Base-by-base conservation (phyloP, 2,329 filamentous ascomycete genomes). In the Ophiosphaerella korrae region DNA sequence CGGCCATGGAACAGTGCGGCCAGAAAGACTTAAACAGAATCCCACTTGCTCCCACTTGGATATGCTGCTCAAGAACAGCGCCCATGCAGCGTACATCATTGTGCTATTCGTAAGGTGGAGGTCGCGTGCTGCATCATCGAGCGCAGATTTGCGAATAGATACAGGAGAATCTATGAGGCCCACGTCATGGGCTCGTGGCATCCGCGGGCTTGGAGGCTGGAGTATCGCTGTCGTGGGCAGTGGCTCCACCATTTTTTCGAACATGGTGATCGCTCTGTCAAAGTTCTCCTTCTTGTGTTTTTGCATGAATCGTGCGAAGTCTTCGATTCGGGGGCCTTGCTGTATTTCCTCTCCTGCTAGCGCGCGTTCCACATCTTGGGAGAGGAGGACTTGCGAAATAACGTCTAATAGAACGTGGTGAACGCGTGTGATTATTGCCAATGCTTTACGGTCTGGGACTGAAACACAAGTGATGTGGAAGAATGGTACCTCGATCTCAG, bases 331-430 rank as follows among this genome's bases (percentile, higher is more conserved):
- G 7, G 51, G 51, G 2, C 51, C 46, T 7, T 7, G 36, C 32
- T 16, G 36, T 13, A 53, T 29, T 26, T 45, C 11, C 16, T 50
- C 35, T 4, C 47, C 43, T 18, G 42, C 47, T 16, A 54, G 34
- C 16, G 45, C 51, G 18, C 32, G 39, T 11, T 53, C 40, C 32
- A 53, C 29, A 41, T 53, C 50, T 11, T 37, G 26, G 34, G 11
- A 32, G 14, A 52, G n/a, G 7, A 53, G 12, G 26, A 33, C 38
- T 14, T 12, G 9, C 32, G 51, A 36, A 31, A 50, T 29, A 12
- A 50, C 37, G 24, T 53, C 51, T 23, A 29, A 18, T 23, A 54
- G 31, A 40, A 50, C 24, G 23, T 54, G 51, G 29, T 54, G 51
- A 3, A 41, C 42, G 2, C 47, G 42, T 24, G 33, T 43, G n/a